phyloP scores from a whole-genome alignment of 225 moss, liverwort and hornwort species.

The Marchantia polymorpha region DNA sequence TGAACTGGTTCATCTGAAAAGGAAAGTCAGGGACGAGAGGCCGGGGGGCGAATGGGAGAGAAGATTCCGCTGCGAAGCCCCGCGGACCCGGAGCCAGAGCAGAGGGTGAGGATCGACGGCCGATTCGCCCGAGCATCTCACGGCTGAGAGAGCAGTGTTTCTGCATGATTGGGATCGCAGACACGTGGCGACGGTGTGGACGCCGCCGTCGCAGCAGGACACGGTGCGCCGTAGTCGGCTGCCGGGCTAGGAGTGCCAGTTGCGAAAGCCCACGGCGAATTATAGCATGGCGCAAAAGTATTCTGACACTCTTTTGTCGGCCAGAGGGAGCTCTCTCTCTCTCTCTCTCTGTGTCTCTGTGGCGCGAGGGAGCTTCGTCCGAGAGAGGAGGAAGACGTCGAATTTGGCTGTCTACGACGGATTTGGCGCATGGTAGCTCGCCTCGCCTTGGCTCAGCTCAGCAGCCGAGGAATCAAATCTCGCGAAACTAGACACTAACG shows the following conservation, averaged over 20 bases:
- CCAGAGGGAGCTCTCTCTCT: no score
- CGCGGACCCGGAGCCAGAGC: neutral
- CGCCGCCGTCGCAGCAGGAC: constrained; percentile 23
- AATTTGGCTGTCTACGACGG: neutral
- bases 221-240: constrained; percentile 13
- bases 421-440: neutral
- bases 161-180: neutral
- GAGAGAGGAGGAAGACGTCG: neutral
- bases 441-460: neutral
- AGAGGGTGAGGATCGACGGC: neutral
- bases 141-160: neutral
- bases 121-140: neutral
- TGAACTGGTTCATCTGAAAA: neutral
- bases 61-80: constrained; percentile 10
- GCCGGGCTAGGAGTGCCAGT: neutral
- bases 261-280: neutral
- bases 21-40: neutral
- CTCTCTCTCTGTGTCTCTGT: no score
- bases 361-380: no score
- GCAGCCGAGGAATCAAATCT: constrained; percentile 5
- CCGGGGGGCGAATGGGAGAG: constrained; percentile 3
- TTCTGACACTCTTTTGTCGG: constrained; percentile 4
- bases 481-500: neutral
- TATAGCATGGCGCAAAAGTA: neutral
- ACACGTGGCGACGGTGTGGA: constrained; percentile 16